Evolutionary conservation across 192 early-diverging fungal species (phyloP).

Genomic region (Umbelopsis sp.): DNA sequence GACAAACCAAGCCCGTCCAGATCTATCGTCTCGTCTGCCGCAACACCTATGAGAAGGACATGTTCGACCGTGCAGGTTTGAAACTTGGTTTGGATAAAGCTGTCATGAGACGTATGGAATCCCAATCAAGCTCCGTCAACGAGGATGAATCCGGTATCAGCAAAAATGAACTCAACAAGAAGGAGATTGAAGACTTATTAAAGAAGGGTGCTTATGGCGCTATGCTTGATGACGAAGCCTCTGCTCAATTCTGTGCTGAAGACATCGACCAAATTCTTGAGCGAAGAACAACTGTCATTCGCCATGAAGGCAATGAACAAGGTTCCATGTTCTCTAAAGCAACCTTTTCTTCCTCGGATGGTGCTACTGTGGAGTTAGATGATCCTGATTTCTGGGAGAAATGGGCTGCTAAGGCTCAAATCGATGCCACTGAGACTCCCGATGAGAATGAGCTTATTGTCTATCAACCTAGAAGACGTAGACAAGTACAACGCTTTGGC

Average conservation of each 20-base stretch:
- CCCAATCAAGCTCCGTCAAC: conserved; percentile 43
- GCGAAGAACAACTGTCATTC: conserved; percentile 75
- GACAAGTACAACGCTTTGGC: conserved; percentile 61
- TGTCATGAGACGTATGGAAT: conserved; percentile 74
- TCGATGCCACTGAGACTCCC: conserved; percentile 60
- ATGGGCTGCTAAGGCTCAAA: conserved; percentile 74
- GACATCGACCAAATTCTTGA: conserved; percentile 87
- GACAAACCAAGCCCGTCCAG: conserved; percentile 85
- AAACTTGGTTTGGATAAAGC: conserved; percentile 84
- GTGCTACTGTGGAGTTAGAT: conserved; percentile 71
- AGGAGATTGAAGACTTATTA: conserved; percentile 82
- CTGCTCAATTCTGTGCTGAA: conserved; percentile 79
- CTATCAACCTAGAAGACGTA: conserved; percentile 66
- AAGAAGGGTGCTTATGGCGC: conserved; percentile 92
- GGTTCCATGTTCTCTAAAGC: conserved; percentile 90
- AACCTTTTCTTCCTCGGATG: conserved; percentile 61
- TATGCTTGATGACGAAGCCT: conserved; percentile 80
- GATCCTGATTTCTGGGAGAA: conserved; percentile 93
- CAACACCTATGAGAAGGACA: conserved; percentile 87
- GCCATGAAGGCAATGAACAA: conserved; percentile 68
- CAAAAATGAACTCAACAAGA: conserved; percentile 64
- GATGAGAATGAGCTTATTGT: conserved; percentile 68
- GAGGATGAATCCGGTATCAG: conserved; percentile 50
- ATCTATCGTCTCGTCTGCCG: conserved; percentile 74
- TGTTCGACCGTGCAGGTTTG: conserved; percentile 89